Evolutionary conservation across 805 yeast species (phyloP), one percentile per base, ranked within the genome.

Genomic region (Pichia exigua): DNA sequence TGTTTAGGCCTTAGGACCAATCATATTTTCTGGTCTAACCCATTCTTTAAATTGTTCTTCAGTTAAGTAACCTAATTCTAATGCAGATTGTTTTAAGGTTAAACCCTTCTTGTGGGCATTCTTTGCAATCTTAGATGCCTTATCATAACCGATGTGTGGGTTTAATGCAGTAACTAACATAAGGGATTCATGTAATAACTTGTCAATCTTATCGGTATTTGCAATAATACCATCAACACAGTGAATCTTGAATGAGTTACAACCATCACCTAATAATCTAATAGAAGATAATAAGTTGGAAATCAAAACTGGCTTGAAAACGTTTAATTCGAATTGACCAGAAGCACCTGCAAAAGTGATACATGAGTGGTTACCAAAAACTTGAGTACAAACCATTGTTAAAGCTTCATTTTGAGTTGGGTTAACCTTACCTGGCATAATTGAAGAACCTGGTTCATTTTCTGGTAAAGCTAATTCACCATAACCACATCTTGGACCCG

Each of bases 351-450:
- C 95, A 68, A 88, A 89, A 38, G 98, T 91, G 73, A 94, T 87
- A 58, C 97, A 82, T 44, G 96, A 73, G 73, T 94, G 84, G 83
- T 94, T 94, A 70, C 99, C 99, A 68, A 94, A 89, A 27, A 94
- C 97, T 78, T 94, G 99, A 57, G 94, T 81, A 68, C 96, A 90
- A 56, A 92, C 97, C 96, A 94, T 95, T 58, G 98, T 94, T 69
- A 94, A 75, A 50, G 99, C 99, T 79, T 94, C 99, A 72, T 91
- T 91, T 77, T 94, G 99, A 52, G 99, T 94, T 59, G 99, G 99
- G 80, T 94, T 94, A 57, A 94, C 97, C 76, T 94, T 94, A 69
- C 99, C 99, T 49, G 99, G 99, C 99, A 94, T 94, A 72, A 94
- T 94, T 28, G 97, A 90, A 54, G 97, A 89, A 66, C 99, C 99